A percentile compares a stretch with the other conserved stretches of the same genome.
These are phyloP conservation scores for Wickerhamomyces rabaulensis DNA, from an alignment of 805 yeast genomes.

Conservation along the genomic window DNA sequence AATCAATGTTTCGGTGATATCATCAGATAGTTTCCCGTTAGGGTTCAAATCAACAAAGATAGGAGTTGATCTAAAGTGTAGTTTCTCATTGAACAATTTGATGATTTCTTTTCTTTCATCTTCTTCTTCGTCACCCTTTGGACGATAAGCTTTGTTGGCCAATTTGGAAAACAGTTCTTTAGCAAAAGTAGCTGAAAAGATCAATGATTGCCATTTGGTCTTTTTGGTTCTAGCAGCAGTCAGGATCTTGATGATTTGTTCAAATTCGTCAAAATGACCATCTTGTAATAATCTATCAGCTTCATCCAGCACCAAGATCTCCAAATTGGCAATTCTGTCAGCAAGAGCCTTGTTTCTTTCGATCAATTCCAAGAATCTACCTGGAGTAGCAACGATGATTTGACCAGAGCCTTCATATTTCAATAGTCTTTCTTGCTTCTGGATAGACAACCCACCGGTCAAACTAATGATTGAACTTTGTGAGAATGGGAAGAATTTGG, in stretches of 20 bases:
- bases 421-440: constrained; percentile 82
- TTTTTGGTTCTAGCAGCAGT: constrained; percentile 44
- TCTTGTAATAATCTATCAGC: constrained; percentile 94
- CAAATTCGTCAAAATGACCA: constrained; percentile 93
- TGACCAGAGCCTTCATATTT: constrained; percentile 60
- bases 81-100: constrained; percentile 57
- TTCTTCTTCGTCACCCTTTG: constrained; percentile 24
- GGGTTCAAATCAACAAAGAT: constrained; percentile 82
- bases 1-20: constrained; percentile 77
- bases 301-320: constrained; percentile 76
- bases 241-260: constrained; percentile 66
- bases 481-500: constrained; percentile 47
- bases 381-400: constrained; percentile 91
- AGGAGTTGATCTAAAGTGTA: constrained; percentile 71
- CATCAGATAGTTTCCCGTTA: constrained; percentile 66
- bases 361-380: constrained; percentile 78
- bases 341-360: constrained; percentile 50
- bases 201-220: constrained; percentile 69
- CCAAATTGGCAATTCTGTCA: constrained; percentile 36
- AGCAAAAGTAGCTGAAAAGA: constrained; percentile 94
- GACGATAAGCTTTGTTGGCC: constrained; percentile 33
- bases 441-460: constrained; percentile 94
- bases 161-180: constrained; percentile 76
- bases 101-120: constrained; percentile 53
- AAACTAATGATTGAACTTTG: constrained; percentile 62